These are phyloP conservation scores for Paramyrothecium sp. DNA, from an alignment of 2,329 filamentous ascomycete genomes.

Conservation along the genomic window DNA sequence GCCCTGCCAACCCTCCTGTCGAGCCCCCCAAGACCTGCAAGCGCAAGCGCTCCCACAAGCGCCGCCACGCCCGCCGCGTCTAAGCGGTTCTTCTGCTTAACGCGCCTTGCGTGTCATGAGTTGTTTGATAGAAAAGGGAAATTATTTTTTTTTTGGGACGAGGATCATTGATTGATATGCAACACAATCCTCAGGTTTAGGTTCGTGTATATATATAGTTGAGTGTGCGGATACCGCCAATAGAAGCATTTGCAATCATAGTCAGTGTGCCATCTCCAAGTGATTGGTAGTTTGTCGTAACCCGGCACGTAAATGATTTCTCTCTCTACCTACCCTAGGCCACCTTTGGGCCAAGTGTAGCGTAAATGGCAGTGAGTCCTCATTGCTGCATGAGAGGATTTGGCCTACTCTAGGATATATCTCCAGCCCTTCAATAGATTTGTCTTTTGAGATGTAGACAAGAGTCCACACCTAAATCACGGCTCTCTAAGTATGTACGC, in stretches of 20 bases:
- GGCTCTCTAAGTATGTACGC: slow-evolving; percentile 6
- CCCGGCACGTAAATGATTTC: too few relatives aligned
- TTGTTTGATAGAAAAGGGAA: background rate
- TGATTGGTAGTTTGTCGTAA: too few relatives aligned
- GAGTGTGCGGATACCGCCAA: slow-evolving; percentile 1
- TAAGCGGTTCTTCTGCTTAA: background rate
- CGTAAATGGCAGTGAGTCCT: too few relatives aligned
- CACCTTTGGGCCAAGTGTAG: too few relatives aligned
- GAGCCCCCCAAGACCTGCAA: background rate
- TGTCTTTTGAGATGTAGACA: too few relatives aligned
- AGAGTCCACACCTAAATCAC: too few relatives aligned
- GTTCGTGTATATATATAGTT: slow-evolving; percentile 1
- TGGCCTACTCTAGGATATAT: too few relatives aligned
- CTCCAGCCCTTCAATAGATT: too few relatives aligned
- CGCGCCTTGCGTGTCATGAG: background rate
- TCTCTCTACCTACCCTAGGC: too few relatives aligned
- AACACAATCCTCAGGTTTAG: background rate
- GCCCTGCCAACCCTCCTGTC: background rate
- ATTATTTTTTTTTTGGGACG: background rate
- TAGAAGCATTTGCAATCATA: background rate
- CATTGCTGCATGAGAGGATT: too few relatives aligned
- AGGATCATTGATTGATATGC: background rate
- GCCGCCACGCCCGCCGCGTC: background rate
- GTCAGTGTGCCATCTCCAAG: slow-evolving; percentile 10
- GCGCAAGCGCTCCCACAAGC: background rate